Evolutionary conservation across 768 basidiomycete genomes (phyloP).

Genomic region (Chlorophyllum brunneum): DNA sequence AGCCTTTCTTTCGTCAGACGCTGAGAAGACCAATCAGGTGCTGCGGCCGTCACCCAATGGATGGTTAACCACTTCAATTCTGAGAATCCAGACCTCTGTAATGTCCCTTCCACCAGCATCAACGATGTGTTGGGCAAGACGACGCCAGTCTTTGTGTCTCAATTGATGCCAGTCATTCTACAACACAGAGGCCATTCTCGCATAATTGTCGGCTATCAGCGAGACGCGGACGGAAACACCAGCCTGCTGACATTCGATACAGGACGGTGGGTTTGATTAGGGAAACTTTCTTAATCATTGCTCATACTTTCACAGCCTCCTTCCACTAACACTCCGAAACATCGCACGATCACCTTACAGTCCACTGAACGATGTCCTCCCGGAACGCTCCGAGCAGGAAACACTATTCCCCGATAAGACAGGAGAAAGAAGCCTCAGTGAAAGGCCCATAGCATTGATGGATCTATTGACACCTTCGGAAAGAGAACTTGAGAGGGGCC

Average conservation of each 20-base stretch:
- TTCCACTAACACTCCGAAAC: slow-evolving; percentile 7
- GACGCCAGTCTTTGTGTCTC: slow-evolving; percentile 47
- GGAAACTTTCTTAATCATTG: background rate
- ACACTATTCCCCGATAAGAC: background rate
- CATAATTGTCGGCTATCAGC: slow-evolving; percentile 81
- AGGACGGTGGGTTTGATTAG: slow-evolving; percentile 40
- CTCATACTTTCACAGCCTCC: background rate
- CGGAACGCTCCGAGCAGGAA: background rate
- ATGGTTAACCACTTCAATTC: slow-evolving; percentile 67
- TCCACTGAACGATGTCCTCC: background rate
- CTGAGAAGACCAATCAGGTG: slow-evolving; percentile 27
- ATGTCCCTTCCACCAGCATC: slow-evolving; percentile 36
- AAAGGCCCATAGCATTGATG: background rate
- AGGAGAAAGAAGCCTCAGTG: background rate
- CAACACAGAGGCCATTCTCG: slow-evolving; percentile 87
- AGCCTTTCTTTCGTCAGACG: background rate
- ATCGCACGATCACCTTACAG: slow-evolving; percentile 5
- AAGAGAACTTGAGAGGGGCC: background rate
- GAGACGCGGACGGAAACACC: slow-evolving; percentile 48
- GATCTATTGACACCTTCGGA: slow-evolving; percentile 9
- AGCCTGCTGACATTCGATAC: slow-evolving; percentile 81
- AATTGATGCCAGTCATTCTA: slow-evolving; percentile 77
- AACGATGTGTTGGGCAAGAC: slow-evolving; percentile 48
- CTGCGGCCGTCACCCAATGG: slow-evolving; percentile 61
- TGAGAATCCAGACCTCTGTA: slow-evolving; percentile 14